Base-by-base conservation (phyloP, 176 grass and related monocot species). In the Oryza brachyantha region DNA sequence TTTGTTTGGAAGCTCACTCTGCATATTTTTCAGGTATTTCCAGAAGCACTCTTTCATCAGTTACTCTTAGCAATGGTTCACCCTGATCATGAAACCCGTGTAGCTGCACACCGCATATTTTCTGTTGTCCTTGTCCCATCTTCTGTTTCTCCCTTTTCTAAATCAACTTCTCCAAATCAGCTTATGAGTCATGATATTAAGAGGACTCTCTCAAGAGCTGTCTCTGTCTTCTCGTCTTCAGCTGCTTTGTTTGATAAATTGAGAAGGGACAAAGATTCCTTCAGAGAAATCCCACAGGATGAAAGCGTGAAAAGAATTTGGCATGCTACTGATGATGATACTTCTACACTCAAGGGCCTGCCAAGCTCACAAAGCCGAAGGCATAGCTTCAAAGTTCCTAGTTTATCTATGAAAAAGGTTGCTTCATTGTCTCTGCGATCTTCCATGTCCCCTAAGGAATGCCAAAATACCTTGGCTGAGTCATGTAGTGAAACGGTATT, bases 151-250 rank as follows among this genome's bases (percentile, higher is more conserved):
- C 91, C 87, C 27, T 84, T 76, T 29, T 31, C 37, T 43, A 13
- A 61, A 76, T 74, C 74, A 79, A 81, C 76, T 41, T 45, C 80
- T 59, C 69, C 84, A 68, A 74, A 76, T n/a, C 84, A 80, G 60
- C n/a, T 43, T 60, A 87, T 41, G 52, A 83, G 17, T 70, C 88
- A 86, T 68, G 89, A 97, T 52, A 86, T 97, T 61, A 91, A 88
- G 74, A 83, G 94, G 68, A 97, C 94, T 75, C 94, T 97, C 83
- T 97, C 94, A 43, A 89, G 94, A 80, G 90, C 89, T 28, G 94
- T 97, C 50, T 97, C 94, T 61, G 94, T 97, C 28, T 97, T 97
- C 85, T 94, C 94, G 68, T 94, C 94, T 79, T 97, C 94, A 43
- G 91, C 94, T 83, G 94, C 91, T 84, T 61, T 97, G 17, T 97